phyloP scores from a whole-genome alignment of 805 yeast genomes.

The Barnettozyma californica region DNA sequence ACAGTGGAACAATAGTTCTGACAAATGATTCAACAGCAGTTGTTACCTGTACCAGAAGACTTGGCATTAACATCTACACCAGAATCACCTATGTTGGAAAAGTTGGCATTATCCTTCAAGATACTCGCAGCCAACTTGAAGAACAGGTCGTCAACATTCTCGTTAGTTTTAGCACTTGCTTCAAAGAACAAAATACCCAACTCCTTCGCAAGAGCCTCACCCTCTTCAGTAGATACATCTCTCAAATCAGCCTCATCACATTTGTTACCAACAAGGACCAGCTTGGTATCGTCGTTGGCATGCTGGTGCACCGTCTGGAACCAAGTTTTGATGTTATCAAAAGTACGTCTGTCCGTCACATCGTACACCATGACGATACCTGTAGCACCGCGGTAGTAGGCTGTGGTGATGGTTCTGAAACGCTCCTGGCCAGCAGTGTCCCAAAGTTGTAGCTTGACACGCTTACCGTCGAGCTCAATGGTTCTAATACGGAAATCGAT shows the following conservation, averaged over 20 bases:
- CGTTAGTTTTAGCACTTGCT: conserved; percentile 92
- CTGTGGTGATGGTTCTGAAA: conserved; percentile 91
- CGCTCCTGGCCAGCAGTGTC: conserved; percentile 98
- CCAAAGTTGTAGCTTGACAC: conserved; percentile 93
- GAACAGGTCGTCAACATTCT: conserved; percentile 88
- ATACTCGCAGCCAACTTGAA: conserved; percentile 61
- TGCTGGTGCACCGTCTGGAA: conserved; percentile 92
- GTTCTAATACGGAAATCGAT: conserved; percentile 97
- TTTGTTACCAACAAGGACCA: conserved; percentile 93
- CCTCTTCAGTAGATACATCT: conserved; percentile 85
- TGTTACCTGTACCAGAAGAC: conserved; percentile 7
- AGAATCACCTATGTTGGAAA: conserved; percentile 17
- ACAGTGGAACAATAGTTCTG: background rate
- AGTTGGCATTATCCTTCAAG: conserved; percentile 32
- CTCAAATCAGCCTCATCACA: conserved; percentile 86
- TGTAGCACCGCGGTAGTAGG: conserved; percentile 86
- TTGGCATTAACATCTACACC: conserved; percentile 22
- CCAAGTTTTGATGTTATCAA: conserved; percentile 92
- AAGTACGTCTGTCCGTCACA: conserved; percentile 85
- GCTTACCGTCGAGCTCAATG: conserved; percentile 87
- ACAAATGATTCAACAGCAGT: conserved; percentile 17
- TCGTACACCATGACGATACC: conserved; percentile 82
- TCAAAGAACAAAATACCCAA: conserved; percentile 89
- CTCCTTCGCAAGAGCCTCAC: conserved; percentile 81
- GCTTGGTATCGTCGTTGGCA: conserved; percentile 93